Evolutionary conservation across 2,329 filamentous ascomycete species (phyloP).

Genomic region (Colletotrichum melonis): DNA sequence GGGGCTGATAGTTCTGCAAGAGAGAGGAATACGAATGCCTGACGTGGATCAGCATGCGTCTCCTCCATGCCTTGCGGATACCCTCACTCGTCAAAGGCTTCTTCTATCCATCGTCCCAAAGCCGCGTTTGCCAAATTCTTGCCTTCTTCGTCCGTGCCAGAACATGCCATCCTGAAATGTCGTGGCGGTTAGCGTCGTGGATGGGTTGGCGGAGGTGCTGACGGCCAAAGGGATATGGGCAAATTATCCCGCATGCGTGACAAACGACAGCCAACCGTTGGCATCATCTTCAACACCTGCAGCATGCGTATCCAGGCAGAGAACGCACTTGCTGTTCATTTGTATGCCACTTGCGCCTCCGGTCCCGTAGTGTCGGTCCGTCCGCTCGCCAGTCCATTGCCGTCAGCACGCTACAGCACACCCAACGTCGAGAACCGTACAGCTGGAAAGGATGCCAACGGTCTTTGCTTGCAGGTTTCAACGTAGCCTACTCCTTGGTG

Average conservation of each 20-base stretch:
- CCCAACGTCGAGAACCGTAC: conserved; percentile 5
- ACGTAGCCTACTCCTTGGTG: background rate
- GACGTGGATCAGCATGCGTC: background rate
- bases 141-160: background rate
- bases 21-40: background rate
- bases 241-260: background rate
- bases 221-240: background rate
- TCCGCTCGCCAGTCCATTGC: background rate
- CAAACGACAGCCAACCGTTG: background rate
- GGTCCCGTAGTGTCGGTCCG: background rate
- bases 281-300: background rate
- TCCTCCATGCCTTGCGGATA: background rate
- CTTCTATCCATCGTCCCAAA: background rate
- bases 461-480: conserved; percentile 1
- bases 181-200: too few species aligned
- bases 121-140: background rate
- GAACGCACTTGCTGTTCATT: background rate
- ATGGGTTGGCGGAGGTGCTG: background rate
- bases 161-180: background rate
- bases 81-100: background rate
- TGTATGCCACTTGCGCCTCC: background rate
- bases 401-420: background rate
- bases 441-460: conserved; percentile 11
- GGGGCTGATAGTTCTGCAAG: background rate
- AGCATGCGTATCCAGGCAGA: background rate